phyloP scores from a whole-genome alignment of 441 rosid species.

The Adansonia madagascariensis region DNA sequence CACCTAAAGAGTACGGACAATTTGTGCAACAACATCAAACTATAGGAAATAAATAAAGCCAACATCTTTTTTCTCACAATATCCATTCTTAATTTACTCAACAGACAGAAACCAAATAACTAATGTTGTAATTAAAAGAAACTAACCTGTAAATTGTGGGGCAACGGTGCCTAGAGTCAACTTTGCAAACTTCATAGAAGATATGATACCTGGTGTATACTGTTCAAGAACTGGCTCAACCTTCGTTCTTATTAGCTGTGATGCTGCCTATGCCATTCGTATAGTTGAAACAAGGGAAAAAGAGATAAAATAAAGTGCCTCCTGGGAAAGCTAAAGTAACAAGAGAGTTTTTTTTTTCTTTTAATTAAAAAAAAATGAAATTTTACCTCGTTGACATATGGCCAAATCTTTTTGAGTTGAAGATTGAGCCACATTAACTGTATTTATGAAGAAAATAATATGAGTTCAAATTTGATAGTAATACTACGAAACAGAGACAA shows the following conservation, averaged over 20 bases:
- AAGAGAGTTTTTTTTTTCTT: not conserved
- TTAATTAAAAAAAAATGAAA: not conserved
- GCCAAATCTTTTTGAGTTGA: slow-evolving; percentile 90
- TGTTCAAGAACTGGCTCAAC: slow-evolving; percentile 89
- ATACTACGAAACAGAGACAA: not conserved
- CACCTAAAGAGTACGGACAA: slow-evolving; percentile 44
- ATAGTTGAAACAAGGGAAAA: not conserved
- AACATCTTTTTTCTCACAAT: not conserved
- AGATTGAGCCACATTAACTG: slow-evolving; percentile 89
- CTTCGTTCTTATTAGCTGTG: slow-evolving; percentile 67
- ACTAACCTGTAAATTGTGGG: slow-evolving; percentile 89
- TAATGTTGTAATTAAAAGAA: not conserved
- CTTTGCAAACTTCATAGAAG: slow-evolving; percentile 82
- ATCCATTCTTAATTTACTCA: not conserved
- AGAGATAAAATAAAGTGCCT: not conserved
- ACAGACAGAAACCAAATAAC: not conserved
- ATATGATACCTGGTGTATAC: slow-evolving; percentile 71
- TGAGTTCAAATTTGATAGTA: slow-evolving; percentile 15
- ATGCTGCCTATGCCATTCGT: slow-evolving; percentile 68
- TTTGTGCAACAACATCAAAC: not conserved
- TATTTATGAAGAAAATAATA: slow-evolving; percentile 26
- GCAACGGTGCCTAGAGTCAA: slow-evolving; percentile 93
- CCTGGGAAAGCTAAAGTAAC: not conserved
- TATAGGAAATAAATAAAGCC: not conserved
- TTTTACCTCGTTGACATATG: slow-evolving; percentile 69